Conservation (phyloP, 495 filamentous ascomycete species). For the Hypoxylon fragiforme region DNA sequence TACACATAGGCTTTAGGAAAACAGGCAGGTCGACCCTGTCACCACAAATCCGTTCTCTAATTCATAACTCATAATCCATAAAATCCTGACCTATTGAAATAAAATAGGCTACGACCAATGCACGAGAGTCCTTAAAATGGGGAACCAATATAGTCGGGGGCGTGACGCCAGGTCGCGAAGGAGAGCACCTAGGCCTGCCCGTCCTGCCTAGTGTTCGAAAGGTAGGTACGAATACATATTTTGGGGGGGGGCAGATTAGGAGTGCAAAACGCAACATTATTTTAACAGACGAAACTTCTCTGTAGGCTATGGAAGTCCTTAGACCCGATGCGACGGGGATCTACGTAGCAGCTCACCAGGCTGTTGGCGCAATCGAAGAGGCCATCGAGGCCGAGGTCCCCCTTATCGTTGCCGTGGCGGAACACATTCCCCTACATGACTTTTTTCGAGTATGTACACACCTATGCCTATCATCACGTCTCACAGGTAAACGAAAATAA, state of each 20-base stretch:
- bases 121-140: constrained; percentile 78
- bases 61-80: no score
- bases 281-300: no score
- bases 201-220: constrained; percentile 72
- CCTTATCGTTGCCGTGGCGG: constrained; percentile 84
- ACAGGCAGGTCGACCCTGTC: constrained; percentile 36
- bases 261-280: no score
- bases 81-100: background rate
- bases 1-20: constrained; percentile 33
- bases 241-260: no score
- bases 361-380: constrained; percentile 78
- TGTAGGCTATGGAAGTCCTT: constrained; percentile 70
- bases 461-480: background rate
- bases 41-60: background rate
- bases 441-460: constrained; percentile 68
- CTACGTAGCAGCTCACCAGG: constrained; percentile 80
- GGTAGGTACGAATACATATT: no score
- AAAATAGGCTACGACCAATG: constrained; percentile 74
- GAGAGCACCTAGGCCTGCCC: constrained; percentile 79
- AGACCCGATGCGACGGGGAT: constrained; percentile 86
- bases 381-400: constrained; percentile 88
- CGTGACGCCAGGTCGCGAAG: constrained; percentile 74
- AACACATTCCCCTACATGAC: constrained; percentile 88
- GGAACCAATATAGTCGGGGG: constrained; percentile 89
- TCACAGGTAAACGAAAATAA: background rate